Evolutionary conservation across 2,329 filamentous ascomycete species (phyloP).

Genomic region (Arthrinium puccinioides): DNA sequence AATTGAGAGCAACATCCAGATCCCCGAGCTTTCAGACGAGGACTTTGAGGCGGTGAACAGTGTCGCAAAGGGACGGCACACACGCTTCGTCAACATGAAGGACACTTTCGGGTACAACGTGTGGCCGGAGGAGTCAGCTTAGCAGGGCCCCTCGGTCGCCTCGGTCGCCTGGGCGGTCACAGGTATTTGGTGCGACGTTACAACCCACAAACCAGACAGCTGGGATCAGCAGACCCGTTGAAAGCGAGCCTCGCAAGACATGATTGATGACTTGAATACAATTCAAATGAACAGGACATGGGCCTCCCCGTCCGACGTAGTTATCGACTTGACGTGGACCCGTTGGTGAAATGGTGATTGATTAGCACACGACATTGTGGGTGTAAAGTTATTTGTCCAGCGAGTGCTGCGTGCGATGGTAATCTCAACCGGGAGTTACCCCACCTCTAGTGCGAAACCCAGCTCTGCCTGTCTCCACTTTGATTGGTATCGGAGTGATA

Average conservation of each 20-base stretch:
- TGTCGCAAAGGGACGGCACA: constrained; percentile 59
- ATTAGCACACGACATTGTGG: too few relatives aligned
- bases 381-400: background rate
- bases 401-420: background rate
- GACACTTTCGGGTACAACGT: constrained; percentile 71
- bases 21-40: constrained; percentile 46
- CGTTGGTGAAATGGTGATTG: too few relatives aligned
- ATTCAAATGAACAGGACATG: too few relatives aligned
- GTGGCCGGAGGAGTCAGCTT: constrained; percentile 49
- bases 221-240: background rate
- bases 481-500: constrained; percentile 1
- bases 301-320: too few relatives aligned
- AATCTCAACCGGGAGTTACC: too few relatives aligned
- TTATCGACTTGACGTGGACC: too few relatives aligned
- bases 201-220: background rate
- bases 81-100: constrained; percentile 76
- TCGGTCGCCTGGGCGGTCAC: constrained; percentile 1
- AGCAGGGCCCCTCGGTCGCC: constrained; percentile 10
- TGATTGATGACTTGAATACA: too few relatives aligned
- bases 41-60: constrained; percentile 57
- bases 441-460: background rate
- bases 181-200: background rate
- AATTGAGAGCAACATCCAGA: constrained; percentile 57
- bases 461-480: background rate
- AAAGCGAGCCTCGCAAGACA: background rate